Conservation (phyloP, 805 yeast species). For the Candida gorgasii region DNA sequence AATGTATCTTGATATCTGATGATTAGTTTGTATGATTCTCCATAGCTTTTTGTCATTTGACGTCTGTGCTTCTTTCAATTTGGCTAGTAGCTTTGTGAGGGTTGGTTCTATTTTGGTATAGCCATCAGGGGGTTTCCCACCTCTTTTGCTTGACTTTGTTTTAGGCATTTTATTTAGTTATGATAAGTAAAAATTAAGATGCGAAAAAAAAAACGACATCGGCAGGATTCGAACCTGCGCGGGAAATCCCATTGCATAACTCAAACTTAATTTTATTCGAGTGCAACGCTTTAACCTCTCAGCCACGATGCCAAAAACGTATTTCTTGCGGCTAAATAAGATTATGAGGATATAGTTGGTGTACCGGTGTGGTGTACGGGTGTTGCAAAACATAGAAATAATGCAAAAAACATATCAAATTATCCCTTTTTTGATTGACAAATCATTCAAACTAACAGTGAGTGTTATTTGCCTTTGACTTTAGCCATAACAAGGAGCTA, state of each 20-base stretch:
- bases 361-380: too few relatives aligned
- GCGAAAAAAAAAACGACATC: slow-evolving; percentile 33
- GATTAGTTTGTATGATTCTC: slow-evolving; percentile 70
- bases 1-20: slow-evolving; percentile 73
- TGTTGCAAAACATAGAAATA: too few relatives aligned
- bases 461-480: too few relatives aligned
- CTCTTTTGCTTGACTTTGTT: slow-evolving; percentile 37
- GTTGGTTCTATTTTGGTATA: slow-evolving; percentile 69
- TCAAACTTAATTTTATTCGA: slow-evolving; percentile 26
- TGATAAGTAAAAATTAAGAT: not conserved
- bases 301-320: slow-evolving; percentile 30
- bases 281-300: slow-evolving; percentile 47
- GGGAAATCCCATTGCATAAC: slow-evolving; percentile 43
- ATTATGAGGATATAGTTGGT: not conserved
- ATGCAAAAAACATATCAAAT: too few relatives aligned
- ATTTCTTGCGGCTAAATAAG: not conserved
- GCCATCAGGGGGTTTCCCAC: slow-evolving; percentile 70
- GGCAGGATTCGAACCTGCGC: slow-evolving; percentile 51
- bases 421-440: too few relatives aligned
- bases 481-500: too few relatives aligned
- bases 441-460: too few relatives aligned
- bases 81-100: slow-evolving; percentile 54
- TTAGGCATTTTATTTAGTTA: slow-evolving; percentile 43
- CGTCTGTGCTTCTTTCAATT: slow-evolving; percentile 52
- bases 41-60: slow-evolving; percentile 58